Percentiles rank a stretch among this genome's conserved stretches.
These are phyloP conservation scores for Cardiosporidium cionae DNA, from an alignment of 169 alveolate species.

Conservation along the genomic window DNA sequence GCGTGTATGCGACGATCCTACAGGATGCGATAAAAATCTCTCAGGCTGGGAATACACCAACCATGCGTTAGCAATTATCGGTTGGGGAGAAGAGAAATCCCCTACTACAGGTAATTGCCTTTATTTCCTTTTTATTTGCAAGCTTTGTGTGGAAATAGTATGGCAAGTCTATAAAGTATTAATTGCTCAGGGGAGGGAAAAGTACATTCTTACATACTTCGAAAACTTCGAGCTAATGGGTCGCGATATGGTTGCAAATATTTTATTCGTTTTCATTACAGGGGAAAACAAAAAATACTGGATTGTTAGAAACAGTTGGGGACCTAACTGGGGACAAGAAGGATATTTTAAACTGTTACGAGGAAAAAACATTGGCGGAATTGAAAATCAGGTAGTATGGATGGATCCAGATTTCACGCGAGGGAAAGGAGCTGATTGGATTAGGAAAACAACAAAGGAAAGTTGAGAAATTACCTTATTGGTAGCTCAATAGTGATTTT, in stretches of 20 bases:
- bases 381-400: slow-evolving; percentile 18
- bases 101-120: background rate
- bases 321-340: slow-evolving; percentile 75
- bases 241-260: background rate
- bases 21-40: slow-evolving; percentile 56
- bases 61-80: slow-evolving; percentile 75
- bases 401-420: slow-evolving; percentile 31
- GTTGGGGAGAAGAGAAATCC: slow-evolving; percentile 73
- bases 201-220: too few relatives aligned
- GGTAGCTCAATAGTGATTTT: too few relatives aligned
- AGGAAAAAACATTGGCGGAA: slow-evolving; percentile 36
- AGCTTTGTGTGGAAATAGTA: too few relatives aligned
- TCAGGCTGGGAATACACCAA: slow-evolving; percentile 80
- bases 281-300: slow-evolving; percentile 51
- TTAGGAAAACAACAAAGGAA: too few relatives aligned
- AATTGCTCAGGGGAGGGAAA: too few relatives aligned
- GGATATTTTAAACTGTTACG: slow-evolving; percentile 68
- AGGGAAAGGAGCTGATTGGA: too few relatives aligned
- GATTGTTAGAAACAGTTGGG: slow-evolving; percentile 84
- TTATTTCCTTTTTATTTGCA: too few relatives aligned
- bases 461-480: too few relatives aligned
- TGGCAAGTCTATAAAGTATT: too few relatives aligned
- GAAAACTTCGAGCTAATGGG: background rate
- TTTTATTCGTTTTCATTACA: slow-evolving; percentile 3
- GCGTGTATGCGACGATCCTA: slow-evolving; percentile 45